Evolutionary conservation across 805 yeast genomes (phyloP).

Genomic region (Starmerella asiatica): DNA sequence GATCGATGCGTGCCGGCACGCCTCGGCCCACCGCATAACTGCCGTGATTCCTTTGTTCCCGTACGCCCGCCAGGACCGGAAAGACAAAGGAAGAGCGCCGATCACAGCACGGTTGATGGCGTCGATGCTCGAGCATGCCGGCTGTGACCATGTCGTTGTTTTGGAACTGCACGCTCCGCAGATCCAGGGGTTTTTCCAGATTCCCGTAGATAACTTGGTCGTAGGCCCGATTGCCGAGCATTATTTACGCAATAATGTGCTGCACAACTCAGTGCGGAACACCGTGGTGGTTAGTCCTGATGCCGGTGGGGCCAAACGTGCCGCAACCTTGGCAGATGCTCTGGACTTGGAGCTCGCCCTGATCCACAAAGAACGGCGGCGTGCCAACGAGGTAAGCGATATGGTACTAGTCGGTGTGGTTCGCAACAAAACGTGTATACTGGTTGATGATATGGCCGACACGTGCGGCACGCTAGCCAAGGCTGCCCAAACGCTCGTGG

Average conservation of each 20-base stretch:
- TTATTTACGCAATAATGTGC: constrained; percentile 55
- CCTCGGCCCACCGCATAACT: constrained; percentile 85
- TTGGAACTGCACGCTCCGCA: constrained; percentile 97
- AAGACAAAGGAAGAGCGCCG: constrained; percentile 92
- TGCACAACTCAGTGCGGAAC: constrained; percentile 31
- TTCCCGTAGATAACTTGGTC: constrained; percentile 89
- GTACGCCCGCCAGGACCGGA: constrained; percentile 93
- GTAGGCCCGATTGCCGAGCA: constrained; percentile 86
- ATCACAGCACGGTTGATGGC: constrained; percentile 92
- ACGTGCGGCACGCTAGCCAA: constrained; percentile 94
- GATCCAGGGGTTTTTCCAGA: constrained; percentile 90
- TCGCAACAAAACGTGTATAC: constrained; percentile 60
- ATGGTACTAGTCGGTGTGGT: constrained; percentile 98
- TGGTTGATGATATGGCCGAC: constrained; percentile 97
- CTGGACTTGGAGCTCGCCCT: constrained; percentile 86
- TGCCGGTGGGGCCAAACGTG: constrained; percentile 98
- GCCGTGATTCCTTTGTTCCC: constrained; percentile 94
- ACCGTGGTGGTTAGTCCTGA: constrained; percentile 89
- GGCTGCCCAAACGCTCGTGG: constrained; percentile 77
- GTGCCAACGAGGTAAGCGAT: constrained; percentile 85
- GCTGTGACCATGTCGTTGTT: constrained; percentile 89
- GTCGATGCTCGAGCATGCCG: constrained; percentile 80
- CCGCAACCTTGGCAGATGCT: constrained; percentile 84
- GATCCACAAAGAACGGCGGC: constrained; percentile 89
- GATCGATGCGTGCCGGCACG: constrained; percentile 91